Evolutionary conservation across 352 stramenopile genomes (phyloP).

Genomic region (Pythium dissotocum): DNA sequence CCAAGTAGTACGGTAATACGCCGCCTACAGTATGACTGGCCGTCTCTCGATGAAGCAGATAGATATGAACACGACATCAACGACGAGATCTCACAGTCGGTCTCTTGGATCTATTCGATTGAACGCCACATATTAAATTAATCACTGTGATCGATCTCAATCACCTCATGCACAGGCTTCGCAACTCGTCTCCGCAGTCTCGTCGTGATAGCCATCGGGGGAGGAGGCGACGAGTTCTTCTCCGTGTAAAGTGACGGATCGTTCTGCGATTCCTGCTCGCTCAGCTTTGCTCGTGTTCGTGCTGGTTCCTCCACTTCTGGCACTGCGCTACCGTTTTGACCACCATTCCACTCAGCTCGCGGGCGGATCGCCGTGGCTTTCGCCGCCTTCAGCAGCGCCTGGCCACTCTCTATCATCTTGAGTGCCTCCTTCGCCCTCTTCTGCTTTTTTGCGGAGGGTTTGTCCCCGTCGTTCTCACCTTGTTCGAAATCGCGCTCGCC

Average conservation of each 20-base stretch:
- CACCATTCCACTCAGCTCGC: background rate
- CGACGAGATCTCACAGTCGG: no score
- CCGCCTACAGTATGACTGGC: no score
- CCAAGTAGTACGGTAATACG: no score
- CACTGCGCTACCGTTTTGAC: no score
- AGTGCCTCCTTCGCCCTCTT: background rate
- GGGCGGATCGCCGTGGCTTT: constrained; percentile 2
- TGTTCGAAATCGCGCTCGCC: constrained; percentile 20
- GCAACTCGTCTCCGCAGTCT: background rate
- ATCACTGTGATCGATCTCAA: constrained; percentile 1
- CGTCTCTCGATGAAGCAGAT: no score
- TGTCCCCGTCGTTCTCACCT: constrained; percentile 17
- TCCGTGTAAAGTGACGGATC: background rate
- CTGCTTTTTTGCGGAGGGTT: constrained; percentile 10
- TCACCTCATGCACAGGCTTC: background rate
- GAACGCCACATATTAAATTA: no score
- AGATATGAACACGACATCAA: no score
- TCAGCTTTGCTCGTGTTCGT: background rate
- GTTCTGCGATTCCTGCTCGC: background rate
- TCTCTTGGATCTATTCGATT: no score
- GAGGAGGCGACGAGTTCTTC: background rate
- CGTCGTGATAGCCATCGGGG: background rate
- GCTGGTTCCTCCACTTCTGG: background rate
- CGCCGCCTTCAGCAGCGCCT: constrained; percentile 4
- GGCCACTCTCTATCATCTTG: background rate